Base-by-base conservation (phyloP, 1,284 basidiomycete species). In the Fistulina hepatica region DNA sequence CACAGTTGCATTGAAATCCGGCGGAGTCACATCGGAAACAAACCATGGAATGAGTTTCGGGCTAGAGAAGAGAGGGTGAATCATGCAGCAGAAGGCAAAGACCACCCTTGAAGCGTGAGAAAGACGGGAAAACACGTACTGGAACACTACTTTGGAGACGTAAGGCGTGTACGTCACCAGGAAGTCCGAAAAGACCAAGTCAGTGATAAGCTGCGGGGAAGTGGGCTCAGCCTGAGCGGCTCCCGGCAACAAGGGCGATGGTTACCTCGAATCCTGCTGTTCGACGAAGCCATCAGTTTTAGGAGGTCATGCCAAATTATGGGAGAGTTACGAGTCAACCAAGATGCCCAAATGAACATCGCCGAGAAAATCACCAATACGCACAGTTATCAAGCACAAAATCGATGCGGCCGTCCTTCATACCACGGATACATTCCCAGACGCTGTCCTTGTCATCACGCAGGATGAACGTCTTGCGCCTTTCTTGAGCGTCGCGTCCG, bases 101-200 rank as follows among this genome's bases (percentile, higher is more conserved):
- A 40, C 16, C 33, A n/a, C 6, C n/a, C n/a, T 12, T n/a, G n/a
- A 16, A 6, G n/a, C n/a, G n/a, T n/a, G 21, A 27, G 33, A 27
- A 33, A n/a, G n/a, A n/a, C n/a, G 19, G 3, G 15, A 37, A 22
- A 21, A 15, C 13, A 64, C 84, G 41, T 47, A 92, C 90, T 95
- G 92, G 63, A 95, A 94, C 37, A 89, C 76, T 12, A 92, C 81
- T 50, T 75, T 71, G 6, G 71, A 70, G 34, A 88, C 76, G 53
- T 82, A 81, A 2, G 89, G 84, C 0, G 91, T 93, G 51, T 80
- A 78, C 0, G 86, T 86, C 13, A 95, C 71, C 21, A 97, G 61
- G 55, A 95, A 97, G 55, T 98, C 94, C 24, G 93, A 94, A 46
- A 98, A 80, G 15, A 97, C 78, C 21, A 97, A 63, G 54, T 97